phyloP scores from a whole-genome alignment of 169 alveolate genomes.

The Toxoplasma gondii region DNA sequence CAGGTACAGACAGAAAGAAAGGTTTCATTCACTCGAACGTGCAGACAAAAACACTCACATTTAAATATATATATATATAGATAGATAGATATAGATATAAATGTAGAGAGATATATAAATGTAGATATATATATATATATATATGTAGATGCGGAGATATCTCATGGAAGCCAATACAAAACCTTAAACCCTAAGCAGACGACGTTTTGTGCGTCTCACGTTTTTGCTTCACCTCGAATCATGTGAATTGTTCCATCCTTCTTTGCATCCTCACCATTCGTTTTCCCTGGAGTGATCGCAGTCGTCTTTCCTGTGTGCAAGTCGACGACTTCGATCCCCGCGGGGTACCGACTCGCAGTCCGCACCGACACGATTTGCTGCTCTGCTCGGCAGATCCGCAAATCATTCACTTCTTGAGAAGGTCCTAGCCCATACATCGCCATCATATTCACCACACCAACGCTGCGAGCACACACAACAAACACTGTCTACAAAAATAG shows the following conservation, averaged over 20 bases:
- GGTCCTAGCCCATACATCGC: constrained; percentile 33
- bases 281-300: constrained; percentile 32
- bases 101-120: background rate
- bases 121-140: background rate
- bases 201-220: too few relatives aligned
- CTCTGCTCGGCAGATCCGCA: constrained; percentile 48
- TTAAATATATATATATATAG: background rate
- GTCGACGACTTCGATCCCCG: constrained; percentile 37
- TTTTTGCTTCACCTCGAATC: too few relatives aligned
- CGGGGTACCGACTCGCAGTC: constrained; percentile 52
- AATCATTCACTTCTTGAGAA: constrained; percentile 43
- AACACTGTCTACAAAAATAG: background rate
- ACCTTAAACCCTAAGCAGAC: too few relatives aligned
- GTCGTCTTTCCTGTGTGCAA: background rate
- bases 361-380: constrained; percentile 38
- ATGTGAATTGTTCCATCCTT: too few relatives aligned
- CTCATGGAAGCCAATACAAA: too few relatives aligned
- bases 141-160: background rate
- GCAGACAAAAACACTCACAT: background rate
- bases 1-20: background rate
- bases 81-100: background rate
- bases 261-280: background rate
- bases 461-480: background rate
- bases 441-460: constrained; percentile 39
- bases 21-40: background rate